Percentiles rank a stretch among this genome's conserved stretches.
These are phyloP conservation scores for Neonectria hederae DNA, from an alignment of 2,329 filamentous ascomycete species.

Conservation along the genomic window DNA sequence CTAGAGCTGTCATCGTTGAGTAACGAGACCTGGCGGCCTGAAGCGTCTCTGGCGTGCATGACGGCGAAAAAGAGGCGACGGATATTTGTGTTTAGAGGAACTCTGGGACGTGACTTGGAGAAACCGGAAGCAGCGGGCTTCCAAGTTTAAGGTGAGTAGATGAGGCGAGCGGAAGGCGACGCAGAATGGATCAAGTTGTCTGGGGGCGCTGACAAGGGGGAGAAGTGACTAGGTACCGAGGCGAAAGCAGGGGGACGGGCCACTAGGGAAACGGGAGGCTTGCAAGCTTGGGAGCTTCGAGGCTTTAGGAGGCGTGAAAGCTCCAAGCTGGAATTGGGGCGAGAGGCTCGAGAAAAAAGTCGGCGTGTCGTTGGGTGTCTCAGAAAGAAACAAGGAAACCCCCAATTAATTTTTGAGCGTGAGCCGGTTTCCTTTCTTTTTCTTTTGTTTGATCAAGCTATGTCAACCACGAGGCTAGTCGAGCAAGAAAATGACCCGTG, in stretches of 20 bases:
- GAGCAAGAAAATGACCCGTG: neutral
- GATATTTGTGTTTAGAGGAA: slow-evolving; percentile 4
- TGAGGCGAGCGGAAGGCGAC: slow-evolving; percentile 18
- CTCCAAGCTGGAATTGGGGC: slow-evolving; percentile 18
- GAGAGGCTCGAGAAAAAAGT: neutral
- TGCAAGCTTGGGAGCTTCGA: slow-evolving; percentile 2
- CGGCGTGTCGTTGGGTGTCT: neutral
- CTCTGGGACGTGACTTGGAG: slow-evolving; percentile 6
- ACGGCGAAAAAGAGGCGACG: slow-evolving; percentile 24
- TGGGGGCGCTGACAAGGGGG: slow-evolving; percentile 14
- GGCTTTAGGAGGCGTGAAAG: neutral
- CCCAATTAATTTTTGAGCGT: neutral
- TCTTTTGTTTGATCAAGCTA: neutral
- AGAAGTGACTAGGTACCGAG: slow-evolving; percentile 14
- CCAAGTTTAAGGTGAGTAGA: slow-evolving; percentile 11
- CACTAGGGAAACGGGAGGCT: slow-evolving; percentile 16
- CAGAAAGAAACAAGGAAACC: neutral
- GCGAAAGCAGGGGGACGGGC: slow-evolving; percentile 13
- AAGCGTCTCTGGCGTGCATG: slow-evolving; percentile 66
- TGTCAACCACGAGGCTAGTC: neutral
- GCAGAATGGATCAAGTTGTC: slow-evolving; percentile 6
- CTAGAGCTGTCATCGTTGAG: slow-evolving; percentile 62
- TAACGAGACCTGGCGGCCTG: slow-evolving; percentile 67
- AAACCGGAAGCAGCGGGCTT: slow-evolving; percentile 19
- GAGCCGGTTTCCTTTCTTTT: slow-evolving; percentile 1